A percentile compares a stretch with the other conserved stretches of the same genome.
Evolutionary conservation across 768 basidiomycete genomes (phyloP).

Genomic region (Gloeostereum incarnatum): DNA sequence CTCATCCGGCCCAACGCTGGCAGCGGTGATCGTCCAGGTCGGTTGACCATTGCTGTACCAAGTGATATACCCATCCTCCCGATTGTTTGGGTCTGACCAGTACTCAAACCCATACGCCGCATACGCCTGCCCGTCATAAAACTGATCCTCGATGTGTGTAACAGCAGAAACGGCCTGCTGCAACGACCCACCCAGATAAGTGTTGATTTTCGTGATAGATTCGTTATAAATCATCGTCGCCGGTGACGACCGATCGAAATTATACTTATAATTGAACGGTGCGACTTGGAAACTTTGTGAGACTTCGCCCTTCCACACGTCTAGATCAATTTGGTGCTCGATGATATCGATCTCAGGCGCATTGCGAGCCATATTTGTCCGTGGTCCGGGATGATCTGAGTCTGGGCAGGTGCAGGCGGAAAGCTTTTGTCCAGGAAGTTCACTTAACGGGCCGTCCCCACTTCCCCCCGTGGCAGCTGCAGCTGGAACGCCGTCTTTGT

Average conservation of each 20-base stretch:
- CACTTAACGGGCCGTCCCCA: conserved; percentile 53
- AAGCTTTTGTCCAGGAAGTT: conserved; percentile 77
- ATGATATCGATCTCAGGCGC: conserved; percentile 93
- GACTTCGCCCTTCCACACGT: conserved; percentile 44
- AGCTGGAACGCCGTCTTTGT: conserved; percentile 44
- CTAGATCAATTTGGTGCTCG: conserved; percentile 67
- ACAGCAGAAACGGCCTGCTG: conserved; percentile 74
- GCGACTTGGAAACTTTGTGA: conserved; percentile 80
- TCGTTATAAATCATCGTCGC: conserved; percentile 44
- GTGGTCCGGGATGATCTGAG: conserved; percentile 85
- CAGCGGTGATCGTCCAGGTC: conserved; percentile 67
- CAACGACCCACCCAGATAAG: conserved; percentile 58
- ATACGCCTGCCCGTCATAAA: conserved; percentile 49
- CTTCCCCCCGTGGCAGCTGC: conserved; percentile 44
- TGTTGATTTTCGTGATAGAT: conserved; percentile 45
- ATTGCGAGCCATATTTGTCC: conserved; percentile 52
- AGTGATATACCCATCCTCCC: conserved; percentile 66
- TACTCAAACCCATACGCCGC: conserved; percentile 71
- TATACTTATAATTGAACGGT: conserved; percentile 67
- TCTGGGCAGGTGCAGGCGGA: conserved; percentile 85
- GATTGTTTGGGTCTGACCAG: conserved; percentile 60
- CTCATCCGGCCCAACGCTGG: conserved; percentile 57
- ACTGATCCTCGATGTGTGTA: conserved; percentile 39
- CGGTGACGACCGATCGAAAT: conserved; percentile 47
- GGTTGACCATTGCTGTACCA: conserved; percentile 65